Evolutionary conservation across 192 early-diverging fungal genomes (phyloP).

Genomic region (Backusella liffmaniae): DNA sequence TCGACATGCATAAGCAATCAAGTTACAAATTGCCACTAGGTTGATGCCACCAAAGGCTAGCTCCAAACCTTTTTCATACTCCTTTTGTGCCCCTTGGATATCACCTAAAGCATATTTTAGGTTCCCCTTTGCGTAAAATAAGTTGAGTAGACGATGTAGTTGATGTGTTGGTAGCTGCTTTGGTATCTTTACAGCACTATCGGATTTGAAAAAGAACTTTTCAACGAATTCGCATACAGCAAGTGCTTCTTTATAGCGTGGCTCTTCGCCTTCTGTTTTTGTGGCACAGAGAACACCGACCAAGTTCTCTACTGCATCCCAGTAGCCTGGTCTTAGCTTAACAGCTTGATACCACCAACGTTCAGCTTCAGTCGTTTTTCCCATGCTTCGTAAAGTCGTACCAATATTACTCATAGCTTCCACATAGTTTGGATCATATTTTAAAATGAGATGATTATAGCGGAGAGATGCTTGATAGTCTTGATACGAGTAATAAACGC

Average conservation of each 20-base stretch:
- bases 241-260: constrained; percentile 77
- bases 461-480: constrained; percentile 69
- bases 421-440: constrained; percentile 81
- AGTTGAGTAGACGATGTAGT: constrained; percentile 70
- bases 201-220: constrained; percentile 42
- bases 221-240: constrained; percentile 83
- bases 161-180: constrained; percentile 57
- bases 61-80: constrained; percentile 84
- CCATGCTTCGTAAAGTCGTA: constrained; percentile 81
- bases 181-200: constrained; percentile 30
- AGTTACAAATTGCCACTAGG: constrained; percentile 45
- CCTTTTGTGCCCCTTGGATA: constrained; percentile 62
- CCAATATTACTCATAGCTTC: constrained; percentile 93
- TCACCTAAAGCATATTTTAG: constrained; percentile 77
- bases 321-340: constrained; percentile 82
- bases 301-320: constrained; percentile 90
- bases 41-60: constrained; percentile 59
- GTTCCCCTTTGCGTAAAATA: constrained; percentile 88
- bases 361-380: constrained; percentile 71
- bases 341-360: constrained; percentile 85
- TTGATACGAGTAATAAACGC: constrained; percentile 80
- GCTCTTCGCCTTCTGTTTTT: constrained; percentile 25
- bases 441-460: constrained; percentile 83
- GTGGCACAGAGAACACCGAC: constrained; percentile 73
- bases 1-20: constrained; percentile 39